Base-by-base conservation (phyloP, 306 rosid species). In the Cyclanthera cordifolia region DNA sequence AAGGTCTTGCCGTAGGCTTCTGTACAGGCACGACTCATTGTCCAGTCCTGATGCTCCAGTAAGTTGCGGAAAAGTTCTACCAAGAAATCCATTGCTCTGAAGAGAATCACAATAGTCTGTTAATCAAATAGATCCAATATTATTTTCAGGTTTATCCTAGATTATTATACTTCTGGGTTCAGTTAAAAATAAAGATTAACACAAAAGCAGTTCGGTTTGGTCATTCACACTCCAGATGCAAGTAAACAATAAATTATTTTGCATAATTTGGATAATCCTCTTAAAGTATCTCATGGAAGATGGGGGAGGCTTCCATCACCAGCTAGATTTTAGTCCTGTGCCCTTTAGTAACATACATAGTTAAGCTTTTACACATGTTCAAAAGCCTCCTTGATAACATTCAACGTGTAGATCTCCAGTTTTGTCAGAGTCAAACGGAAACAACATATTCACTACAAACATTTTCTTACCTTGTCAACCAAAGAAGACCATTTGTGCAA, bases 11-110 rank as follows among this genome's bases (percentile, higher is more conserved):
- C 81, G 39, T 94, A 94, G 76, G 99, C 74, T 54, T 94, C 99
- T 56, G 88, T 76, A 73, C 99, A 94, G 72, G 95, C 96, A 77
- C 88, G 95, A 37, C 95, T 73, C 99, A 94, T 94, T 59, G 90
- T 47, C 99, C 95, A 94, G 77, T 94, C 97, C 46, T 53, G 73
- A 80, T 88, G 97, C 64, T 90, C 85, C 13, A 86, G 73, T 73
- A 94, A 94, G 84, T 90, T 88, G 79, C 72, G 87, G 73, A 94
- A 94, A 77, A 90, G 76, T 15, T 72, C 88, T 77, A 90, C 87
- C 96, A 94, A 83, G 86, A 93, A 93, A 80, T 93, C 99, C 94
- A 93, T 86, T 57, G 99, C 99, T 74, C 99, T 93, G 88, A 81
- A 81, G 48, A 72, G 75, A 15, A 57, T 57, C 39, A 72, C 5